A percentile compares a stretch with the other conserved stretches of the same genome.
Conservation (phyloP, 352 stramenopile species). For the Nothophytophthora sp. region DNA sequence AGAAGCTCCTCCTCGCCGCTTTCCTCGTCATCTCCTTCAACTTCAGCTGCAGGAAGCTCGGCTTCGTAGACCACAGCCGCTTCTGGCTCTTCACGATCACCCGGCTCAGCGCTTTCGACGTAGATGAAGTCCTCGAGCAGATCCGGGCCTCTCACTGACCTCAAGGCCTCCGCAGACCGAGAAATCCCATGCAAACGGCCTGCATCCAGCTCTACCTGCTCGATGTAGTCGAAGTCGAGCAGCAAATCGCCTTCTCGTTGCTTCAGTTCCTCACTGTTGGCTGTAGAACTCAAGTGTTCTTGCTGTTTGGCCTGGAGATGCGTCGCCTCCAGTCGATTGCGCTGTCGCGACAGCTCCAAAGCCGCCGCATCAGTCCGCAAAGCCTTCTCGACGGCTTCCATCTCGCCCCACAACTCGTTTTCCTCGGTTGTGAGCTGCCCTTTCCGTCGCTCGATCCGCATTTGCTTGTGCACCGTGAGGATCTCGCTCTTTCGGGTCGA, state of each 20-base stretch:
- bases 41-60: no score
- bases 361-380: slow-evolving; percentile 39
- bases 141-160: slow-evolving; percentile 8
- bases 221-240: slow-evolving; percentile 40
- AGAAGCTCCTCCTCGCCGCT: no score
- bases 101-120: slow-evolving; percentile 11
- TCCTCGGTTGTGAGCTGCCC: slow-evolving; percentile 45
- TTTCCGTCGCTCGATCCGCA: slow-evolving; percentile 55
- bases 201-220: slow-evolving; percentile 5
- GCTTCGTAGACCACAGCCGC: no score
- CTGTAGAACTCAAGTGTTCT: not conserved
- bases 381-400: slow-evolving; percentile 44
- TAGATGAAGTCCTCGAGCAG: slow-evolving; percentile 37
- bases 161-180: not conserved
- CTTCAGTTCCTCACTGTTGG: not conserved
- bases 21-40: no score
- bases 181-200: not conserved
- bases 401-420: slow-evolving; percentile 41
- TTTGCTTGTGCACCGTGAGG: slow-evolving; percentile 39
- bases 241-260: slow-evolving; percentile 22
- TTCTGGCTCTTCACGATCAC: not conserved
- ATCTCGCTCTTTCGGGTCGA: slow-evolving; percentile 45
- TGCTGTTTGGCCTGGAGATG: slow-evolving; percentile 40
- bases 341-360: slow-evolving; percentile 40
- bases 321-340: slow-evolving; percentile 48